A percentile compares a stretch with the other conserved stretches of the same genome.
These are phyloP conservation scores for Globisporangium orthogonon DNA, from an alignment of 352 stramenopile species.

Conservation along the genomic window DNA sequence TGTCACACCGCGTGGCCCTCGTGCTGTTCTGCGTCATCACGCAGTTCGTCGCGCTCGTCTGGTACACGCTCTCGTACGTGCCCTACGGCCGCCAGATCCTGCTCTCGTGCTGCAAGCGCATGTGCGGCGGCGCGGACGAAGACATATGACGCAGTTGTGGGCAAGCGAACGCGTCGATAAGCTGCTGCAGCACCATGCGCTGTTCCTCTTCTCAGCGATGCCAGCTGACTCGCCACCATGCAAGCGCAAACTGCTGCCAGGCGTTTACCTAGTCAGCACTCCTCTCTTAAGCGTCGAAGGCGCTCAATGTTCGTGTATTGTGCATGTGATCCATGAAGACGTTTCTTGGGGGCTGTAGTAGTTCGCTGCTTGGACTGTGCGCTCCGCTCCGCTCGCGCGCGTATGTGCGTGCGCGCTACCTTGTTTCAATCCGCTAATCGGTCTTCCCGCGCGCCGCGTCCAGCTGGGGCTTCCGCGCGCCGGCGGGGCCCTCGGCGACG, in stretches of 20 bases:
- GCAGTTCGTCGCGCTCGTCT: constrained; percentile 76
- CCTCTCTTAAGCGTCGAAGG: too few relatives aligned
- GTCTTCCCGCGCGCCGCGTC: constrained; percentile 36
- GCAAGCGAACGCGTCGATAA: too few relatives aligned
- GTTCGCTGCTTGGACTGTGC: background rate
- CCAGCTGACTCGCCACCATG: too few relatives aligned
- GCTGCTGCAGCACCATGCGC: background rate
- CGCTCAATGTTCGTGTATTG: too few relatives aligned
- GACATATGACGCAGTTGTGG: constrained; percentile 19
- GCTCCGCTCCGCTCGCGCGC: background rate
- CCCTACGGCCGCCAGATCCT: constrained; percentile 78
- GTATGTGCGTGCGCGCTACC: background rate
- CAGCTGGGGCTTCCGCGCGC: constrained; percentile 5
- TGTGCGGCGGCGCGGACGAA: constrained; percentile 41
- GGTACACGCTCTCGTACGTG: constrained; percentile 88
- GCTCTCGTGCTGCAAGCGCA: constrained; percentile 58
- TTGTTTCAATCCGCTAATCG: constrained; percentile 21
- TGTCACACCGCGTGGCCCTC: constrained; percentile 62
- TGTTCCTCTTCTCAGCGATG: too few relatives aligned
- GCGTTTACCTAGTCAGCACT: background rate
- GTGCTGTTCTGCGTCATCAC: constrained; percentile 69
- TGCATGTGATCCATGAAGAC: background rate
- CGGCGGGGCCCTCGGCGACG: constrained; percentile 3
- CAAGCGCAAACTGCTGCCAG: background rate
- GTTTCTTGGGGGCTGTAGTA: too few relatives aligned